Evolutionary conservation across 139 green algal genomes (phyloP).

Genomic region (Chlorella ohadii): DNA sequence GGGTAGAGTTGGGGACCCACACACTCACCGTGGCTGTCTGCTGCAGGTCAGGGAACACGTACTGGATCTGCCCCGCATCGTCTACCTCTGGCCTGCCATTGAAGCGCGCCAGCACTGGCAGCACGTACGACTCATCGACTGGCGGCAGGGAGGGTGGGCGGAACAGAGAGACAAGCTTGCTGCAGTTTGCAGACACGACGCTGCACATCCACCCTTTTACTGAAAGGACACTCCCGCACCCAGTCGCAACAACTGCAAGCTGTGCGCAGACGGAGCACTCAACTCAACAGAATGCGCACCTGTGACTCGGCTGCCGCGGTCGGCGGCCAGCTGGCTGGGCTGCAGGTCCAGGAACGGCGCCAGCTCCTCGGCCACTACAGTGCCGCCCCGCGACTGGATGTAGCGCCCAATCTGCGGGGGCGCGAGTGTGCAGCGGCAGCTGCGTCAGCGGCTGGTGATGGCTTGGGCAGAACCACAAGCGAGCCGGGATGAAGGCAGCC

Average conservation of each 20-base stretch:
- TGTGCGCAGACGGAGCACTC: too few relatives aligned
- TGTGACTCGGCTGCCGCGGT: not conserved
- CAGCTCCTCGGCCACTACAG: constrained; percentile 95
- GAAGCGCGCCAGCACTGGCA: constrained; percentile 91
- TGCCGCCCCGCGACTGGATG: constrained; percentile 77
- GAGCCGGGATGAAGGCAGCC: not conserved
- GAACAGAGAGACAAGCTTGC: too few relatives aligned
- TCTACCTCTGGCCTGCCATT: constrained; percentile 71
- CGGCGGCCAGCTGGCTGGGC: constrained; percentile 7
- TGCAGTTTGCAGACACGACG: too few relatives aligned
- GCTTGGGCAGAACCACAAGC: not conserved
- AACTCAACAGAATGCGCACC: not conserved
- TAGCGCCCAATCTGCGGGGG: constrained; percentile 34
- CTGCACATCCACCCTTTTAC: too few relatives aligned
- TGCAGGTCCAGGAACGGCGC: constrained; percentile 88
- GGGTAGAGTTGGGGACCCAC: too few relatives aligned
- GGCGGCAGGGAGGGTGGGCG: not conserved
- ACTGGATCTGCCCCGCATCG: constrained; percentile 85
- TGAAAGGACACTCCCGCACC: too few relatives aligned
- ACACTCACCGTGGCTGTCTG: constrained; percentile 52
- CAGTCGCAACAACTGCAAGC: too few relatives aligned
- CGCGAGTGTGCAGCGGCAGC: not conserved
- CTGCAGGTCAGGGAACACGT: constrained; percentile 90
- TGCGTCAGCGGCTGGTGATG: not conserved
- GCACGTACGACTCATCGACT: constrained; percentile 85